Conservation (phyloP, 2,329 filamentous ascomycete species). For the Fusarium brachygibbosum region DNA sequence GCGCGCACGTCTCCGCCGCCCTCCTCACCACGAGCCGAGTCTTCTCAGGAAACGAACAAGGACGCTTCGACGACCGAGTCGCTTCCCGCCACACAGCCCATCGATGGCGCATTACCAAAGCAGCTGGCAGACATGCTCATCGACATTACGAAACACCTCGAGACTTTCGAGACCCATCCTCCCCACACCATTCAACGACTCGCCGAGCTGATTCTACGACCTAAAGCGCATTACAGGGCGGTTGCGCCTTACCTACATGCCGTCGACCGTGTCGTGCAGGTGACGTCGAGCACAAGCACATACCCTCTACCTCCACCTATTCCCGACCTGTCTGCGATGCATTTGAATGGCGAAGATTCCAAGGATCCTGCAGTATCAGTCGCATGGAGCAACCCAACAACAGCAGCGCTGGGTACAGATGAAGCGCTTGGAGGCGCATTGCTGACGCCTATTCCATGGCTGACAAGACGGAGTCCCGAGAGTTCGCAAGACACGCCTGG, state of each 20-base stretch:
- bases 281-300: conserved; percentile 82
- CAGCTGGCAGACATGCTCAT: conserved; percentile 73
- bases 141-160: conserved; percentile 73
- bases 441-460: conserved; percentile 94
- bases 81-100: conserved; percentile 51
- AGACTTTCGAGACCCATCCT: conserved; percentile 78
- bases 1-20: conserved; percentile 60
- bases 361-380: conserved; percentile 56
- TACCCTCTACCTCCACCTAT: conserved; percentile 85
- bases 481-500: conserved; percentile 50
- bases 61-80: conserved; percentile 71
- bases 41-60: conserved; percentile 73
- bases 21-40: conserved; percentile 59
- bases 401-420: conserved; percentile 77
- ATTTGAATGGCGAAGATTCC: conserved; percentile 72
- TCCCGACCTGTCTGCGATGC: conserved; percentile 68
- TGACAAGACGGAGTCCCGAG: conserved; percentile 62
- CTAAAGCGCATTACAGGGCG: conserved; percentile 82
- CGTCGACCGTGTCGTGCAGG: conserved; percentile 89
- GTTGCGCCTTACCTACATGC: conserved; percentile 90
- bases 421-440: conserved; percentile 91
- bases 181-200: conserved; percentile 95
- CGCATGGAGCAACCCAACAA: conserved; percentile 63
- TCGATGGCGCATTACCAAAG: conserved; percentile 68
- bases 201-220: conserved; percentile 84